Evolutionary conservation across 768 basidiomycete genomes (phyloP).

Genomic region (Amanita brunnescens): DNA sequence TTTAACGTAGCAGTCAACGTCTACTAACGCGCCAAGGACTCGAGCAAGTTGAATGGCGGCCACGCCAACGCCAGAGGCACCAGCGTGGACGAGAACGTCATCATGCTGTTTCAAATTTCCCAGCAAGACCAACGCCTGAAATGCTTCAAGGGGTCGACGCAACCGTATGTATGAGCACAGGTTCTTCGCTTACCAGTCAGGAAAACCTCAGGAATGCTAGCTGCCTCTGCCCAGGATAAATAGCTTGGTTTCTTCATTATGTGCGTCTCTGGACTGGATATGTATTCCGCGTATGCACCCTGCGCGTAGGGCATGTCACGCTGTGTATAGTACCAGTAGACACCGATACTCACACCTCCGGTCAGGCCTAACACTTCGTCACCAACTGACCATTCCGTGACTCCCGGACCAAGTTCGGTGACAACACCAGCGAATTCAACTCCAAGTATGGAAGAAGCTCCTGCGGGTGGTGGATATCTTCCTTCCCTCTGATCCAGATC

Average conservation of each 20-base stretch:
- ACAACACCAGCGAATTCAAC: conserved; percentile 80
- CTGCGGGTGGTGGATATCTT: conserved; percentile 70
- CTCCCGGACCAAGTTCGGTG: conserved; percentile 40
- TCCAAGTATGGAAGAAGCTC: conserved; percentile 67
- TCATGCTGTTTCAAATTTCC: conserved; percentile 63
- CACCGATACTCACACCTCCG: conserved; percentile 50
- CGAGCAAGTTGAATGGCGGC: conserved; percentile 85
- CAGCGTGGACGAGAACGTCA: conserved; percentile 82
- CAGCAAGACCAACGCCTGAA: conserved; percentile 47
- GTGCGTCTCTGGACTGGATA: conserved; percentile 56
- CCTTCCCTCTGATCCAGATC: conserved; percentile 69
- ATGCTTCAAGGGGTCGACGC: conserved; percentile 22
- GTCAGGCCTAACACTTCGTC: conserved; percentile 77
- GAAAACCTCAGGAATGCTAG: conserved; percentile 82
- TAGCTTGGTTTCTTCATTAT: conserved; percentile 65
- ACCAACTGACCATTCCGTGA: conserved; percentile 46
- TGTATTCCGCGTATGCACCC: conserved; percentile 91
- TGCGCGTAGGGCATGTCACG: conserved; percentile 18
- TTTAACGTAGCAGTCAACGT: background rate
- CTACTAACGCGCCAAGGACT: conserved; percentile 58
- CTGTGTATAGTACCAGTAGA: background rate
- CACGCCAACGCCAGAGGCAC: conserved; percentile 83
- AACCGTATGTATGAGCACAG: background rate
- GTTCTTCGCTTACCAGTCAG: conserved; percentile 54
- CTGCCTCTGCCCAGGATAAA: conserved; percentile 78